A percentile compares a stretch with the other conserved stretches of the same genome.
phyloP scores from a whole-genome alignment of 2,329 filamentous ascomycete species.

The Trichoderma sp. region DNA sequence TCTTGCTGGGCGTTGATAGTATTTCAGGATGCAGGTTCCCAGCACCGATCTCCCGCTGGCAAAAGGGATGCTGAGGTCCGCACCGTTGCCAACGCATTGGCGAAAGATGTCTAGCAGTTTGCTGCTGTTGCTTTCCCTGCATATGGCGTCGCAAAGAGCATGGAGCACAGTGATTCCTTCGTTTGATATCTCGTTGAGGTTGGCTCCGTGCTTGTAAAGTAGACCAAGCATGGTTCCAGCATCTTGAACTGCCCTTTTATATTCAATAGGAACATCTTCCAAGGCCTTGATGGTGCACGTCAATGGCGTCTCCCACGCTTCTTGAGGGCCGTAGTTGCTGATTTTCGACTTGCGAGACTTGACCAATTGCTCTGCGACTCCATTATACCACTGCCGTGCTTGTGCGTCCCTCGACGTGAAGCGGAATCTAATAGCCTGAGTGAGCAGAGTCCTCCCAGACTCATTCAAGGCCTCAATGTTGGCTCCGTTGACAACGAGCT shows the following conservation, averaged over 20 bases:
- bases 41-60: background rate
- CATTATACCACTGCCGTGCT: background rate
- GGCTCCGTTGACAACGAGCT: constrained; percentile 8
- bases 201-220: background rate
- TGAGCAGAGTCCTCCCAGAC: constrained; percentile 7
- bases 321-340: background rate
- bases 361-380: background rate
- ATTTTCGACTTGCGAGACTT: background rate
- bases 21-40: background rate
- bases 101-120: background rate
- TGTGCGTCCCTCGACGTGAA: background rate
- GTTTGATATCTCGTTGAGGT: constrained; percentile 4
- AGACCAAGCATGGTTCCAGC: background rate
- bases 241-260: background rate
- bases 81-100: background rate
- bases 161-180: background rate
- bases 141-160: background rate
- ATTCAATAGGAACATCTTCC: background rate
- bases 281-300: background rate
- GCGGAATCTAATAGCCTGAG: constrained; percentile 3
- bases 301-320: background rate
- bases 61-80: background rate
- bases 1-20: background rate
- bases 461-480: constrained; percentile 6
- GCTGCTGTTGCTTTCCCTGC: background rate